Percentiles rank a stretch among this genome's conserved stretches.
phyloP scores from a whole-genome alignment of 192 early-diverging fungal species.

The Phycomyces blakesleeanus region DNA sequence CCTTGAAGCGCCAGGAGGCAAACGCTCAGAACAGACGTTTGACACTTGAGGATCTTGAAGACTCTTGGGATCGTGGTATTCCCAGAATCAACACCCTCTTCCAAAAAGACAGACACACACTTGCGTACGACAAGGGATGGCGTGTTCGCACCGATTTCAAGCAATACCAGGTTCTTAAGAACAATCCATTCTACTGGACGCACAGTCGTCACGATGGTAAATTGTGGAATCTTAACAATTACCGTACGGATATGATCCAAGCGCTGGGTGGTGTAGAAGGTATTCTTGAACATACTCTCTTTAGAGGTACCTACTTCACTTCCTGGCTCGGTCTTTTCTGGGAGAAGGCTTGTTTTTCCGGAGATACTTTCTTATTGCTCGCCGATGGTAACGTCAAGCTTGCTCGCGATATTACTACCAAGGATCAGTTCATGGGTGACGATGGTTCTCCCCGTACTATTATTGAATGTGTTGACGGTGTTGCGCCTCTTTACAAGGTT shows the following conservation, averaged over 20 bases:
- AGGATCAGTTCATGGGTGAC: conserved; percentile 46
- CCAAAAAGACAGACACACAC: conserved; percentile 96
- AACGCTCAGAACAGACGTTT: conserved; percentile 94
- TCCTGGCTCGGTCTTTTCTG: conserved; percentile 99
- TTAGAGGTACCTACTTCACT: conserved; percentile 97
- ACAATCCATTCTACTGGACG: conserved; percentile 97
- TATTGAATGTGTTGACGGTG: conserved; percentile 27
- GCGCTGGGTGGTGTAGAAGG: conserved; percentile 97
- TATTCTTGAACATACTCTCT: conserved; percentile 97
- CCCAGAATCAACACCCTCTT: conserved; percentile 98
- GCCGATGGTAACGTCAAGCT: conserved; percentile 30
- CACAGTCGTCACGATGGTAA: conserved; percentile 44
- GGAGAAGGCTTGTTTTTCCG: conserved; percentile 58
- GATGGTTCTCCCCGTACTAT: conserved; percentile 43
- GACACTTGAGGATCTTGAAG: conserved; percentile 98
- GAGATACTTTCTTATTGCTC: conserved; percentile 28
- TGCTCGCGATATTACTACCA: conserved; percentile 35
- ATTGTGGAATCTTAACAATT: conserved; percentile 84
- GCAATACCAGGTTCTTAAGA: conserved; percentile 95
- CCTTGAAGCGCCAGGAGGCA: conserved; percentile 94
- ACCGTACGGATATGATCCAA: conserved; percentile 99
- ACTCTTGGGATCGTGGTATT: conserved; percentile 98
- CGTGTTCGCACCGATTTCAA: conserved; percentile 95
- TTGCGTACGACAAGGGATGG: conserved; percentile 99
- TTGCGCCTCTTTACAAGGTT: conserved; percentile 29